Base-by-base conservation (phyloP, 2,329 filamentous ascomycete species). In the Shiraia sp. region DNA sequence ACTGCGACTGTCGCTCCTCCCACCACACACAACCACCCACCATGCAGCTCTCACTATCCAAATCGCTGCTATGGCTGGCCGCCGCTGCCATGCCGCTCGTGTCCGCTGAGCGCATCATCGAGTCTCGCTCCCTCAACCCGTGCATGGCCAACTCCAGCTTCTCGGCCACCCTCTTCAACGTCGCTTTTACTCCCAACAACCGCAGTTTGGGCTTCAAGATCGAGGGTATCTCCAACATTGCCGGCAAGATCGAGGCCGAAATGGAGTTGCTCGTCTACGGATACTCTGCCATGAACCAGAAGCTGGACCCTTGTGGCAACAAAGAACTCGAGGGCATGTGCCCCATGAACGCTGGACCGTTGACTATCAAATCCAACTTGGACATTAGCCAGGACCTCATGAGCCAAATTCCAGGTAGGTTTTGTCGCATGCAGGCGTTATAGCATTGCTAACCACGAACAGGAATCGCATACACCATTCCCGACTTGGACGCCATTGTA, bases 161-260 rank as follows among this genome's bases (percentile, higher is more conserved):
- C 84, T 87, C 88, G 4, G 90, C 91, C 58, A 90, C 86, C 57
- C 79, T 93, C 45, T 96, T 96, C 81, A 86, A 95, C 57, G 87
- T 96, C 68, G 75, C 82, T 51, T 89, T 88, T 71, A 89, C 85
- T 2, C 87, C 88, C 23, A 75, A 79, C 65, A 95, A 95, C 72
- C 79, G 79, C 57, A 85, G 83, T 23, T 77, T 92, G 38, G 75
- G 77, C 39, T 82, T 95, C 69, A 80, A 90, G 62, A 83, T 96
- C 55, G 81, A 87, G 46, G 90, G 88, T 51, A 85, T 90, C 24
- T 95, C 90, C 15, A 87, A 88, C 30, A 87, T 97, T 48, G 80
- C 86, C 56, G 90, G 89, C 59, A 88, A 87, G 67, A 87, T 96
- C 53, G 79, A 80, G 26, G 91, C 93, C 55, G 84, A 90, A 51